Conservation (phyloP, 2,329 filamentous ascomycete genomes). For the Paecilomyces dactylethromorphus region DNA sequence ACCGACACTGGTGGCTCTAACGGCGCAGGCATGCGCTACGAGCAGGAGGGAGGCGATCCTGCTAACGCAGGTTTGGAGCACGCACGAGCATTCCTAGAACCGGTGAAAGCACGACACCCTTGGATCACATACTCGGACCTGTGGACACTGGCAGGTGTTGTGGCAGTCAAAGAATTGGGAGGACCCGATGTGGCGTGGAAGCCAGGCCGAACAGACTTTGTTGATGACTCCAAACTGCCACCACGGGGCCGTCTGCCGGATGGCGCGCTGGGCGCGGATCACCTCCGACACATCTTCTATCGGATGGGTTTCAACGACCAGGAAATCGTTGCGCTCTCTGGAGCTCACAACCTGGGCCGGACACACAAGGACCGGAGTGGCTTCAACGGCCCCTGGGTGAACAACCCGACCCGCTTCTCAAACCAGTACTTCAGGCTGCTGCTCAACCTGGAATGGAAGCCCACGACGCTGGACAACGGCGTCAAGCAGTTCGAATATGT, state of each 20-base stretch:
- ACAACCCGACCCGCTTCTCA: conserved; percentile 52
- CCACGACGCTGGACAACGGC: conserved; percentile 47
- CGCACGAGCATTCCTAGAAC: conserved; percentile 58
- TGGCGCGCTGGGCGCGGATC: conserved; percentile 47
- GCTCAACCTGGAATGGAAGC: conserved; percentile 48
- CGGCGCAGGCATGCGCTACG: conserved; percentile 61
- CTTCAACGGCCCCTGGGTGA: conserved; percentile 55
- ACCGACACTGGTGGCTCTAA: conserved; percentile 59
- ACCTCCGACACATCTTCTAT: conserved; percentile 51
- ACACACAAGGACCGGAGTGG: conserved; percentile 51
- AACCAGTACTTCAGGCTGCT: conserved; percentile 54
- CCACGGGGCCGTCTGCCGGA: conserved; percentile 54
- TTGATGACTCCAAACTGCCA: conserved; percentile 55
- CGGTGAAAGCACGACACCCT: conserved; percentile 51
- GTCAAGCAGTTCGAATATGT: conserved; percentile 54
- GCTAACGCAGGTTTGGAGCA: conserved; percentile 60
- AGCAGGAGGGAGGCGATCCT: conserved; percentile 57
- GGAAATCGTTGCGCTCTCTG: conserved; percentile 52
- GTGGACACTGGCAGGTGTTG: conserved; percentile 57
- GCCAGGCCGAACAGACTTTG: conserved; percentile 55
- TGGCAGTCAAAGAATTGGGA: conserved; percentile 55
- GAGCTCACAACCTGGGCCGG: conserved; percentile 52
- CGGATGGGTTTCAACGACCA: conserved; percentile 56
- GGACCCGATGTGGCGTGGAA: conserved; percentile 53
- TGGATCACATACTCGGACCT: conserved; percentile 63